Evolutionary conservation across 2,329 filamentous ascomycete genomes (phyloP).

Genomic region (Xylariaceae sp.): DNA sequence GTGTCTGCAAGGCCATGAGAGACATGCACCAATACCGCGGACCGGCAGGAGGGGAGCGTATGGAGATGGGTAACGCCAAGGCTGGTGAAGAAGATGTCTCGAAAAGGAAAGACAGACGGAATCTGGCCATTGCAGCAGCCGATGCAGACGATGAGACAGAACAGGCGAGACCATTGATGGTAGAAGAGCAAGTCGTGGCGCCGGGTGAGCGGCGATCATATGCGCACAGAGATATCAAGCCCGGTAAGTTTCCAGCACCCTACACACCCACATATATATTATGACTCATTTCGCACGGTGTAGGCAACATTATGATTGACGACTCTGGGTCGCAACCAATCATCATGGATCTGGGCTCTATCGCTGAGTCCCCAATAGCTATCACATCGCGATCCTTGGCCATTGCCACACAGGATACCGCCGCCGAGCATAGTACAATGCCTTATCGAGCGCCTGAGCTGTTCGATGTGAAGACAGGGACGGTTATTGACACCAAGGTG

Average conservation of each 20-base stretch:
- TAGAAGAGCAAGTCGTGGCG: constrained; percentile 66
- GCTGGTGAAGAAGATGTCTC: constrained; percentile 37
- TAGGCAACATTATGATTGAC: constrained; percentile 95
- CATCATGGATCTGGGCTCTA: constrained; percentile 93
- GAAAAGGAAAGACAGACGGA: constrained; percentile 34
- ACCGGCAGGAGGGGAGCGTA: constrained; percentile 40
- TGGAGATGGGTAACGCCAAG: constrained; percentile 44
- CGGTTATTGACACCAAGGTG: constrained; percentile 89
- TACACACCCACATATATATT: background rate
- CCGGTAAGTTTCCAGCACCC: constrained; percentile 54
- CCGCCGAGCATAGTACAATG: constrained; percentile 97
- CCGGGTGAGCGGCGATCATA: constrained; percentile 73
- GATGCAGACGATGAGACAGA: constrained; percentile 68
- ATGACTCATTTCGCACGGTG: constrained; percentile 1
- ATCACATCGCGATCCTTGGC: constrained; percentile 89
- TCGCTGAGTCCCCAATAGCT: constrained; percentile 79
- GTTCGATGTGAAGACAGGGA: constrained; percentile 94
- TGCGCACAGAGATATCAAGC: constrained; percentile 95
- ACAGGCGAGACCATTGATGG: constrained; percentile 81
- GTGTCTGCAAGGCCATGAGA: constrained; percentile 82
- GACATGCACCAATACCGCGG: constrained; percentile 88
- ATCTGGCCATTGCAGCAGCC: constrained; percentile 34
- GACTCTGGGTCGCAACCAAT: constrained; percentile 86
- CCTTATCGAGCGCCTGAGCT: constrained; percentile 96
- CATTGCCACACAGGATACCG: constrained; percentile 87